These are phyloP conservation scores for Cytospora paraplurivora DNA, from an alignment of 2,329 filamentous ascomycete genomes.

Conservation along the genomic window DNA sequence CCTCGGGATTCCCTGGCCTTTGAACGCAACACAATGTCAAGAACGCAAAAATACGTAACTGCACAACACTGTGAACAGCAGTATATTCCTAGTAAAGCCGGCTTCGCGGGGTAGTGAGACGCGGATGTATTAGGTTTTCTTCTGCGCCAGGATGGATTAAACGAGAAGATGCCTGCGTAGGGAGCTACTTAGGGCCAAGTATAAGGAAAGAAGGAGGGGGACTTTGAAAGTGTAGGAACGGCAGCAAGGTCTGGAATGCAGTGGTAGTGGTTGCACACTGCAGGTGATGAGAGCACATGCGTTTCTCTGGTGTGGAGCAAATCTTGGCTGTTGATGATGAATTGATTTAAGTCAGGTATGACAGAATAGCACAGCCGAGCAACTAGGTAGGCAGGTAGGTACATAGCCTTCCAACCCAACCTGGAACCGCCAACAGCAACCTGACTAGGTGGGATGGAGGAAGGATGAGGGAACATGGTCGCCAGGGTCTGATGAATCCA, in stretches of 20 bases:
- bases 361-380: conserved; percentile 17
- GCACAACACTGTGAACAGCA: no score
- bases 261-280: conserved; percentile 15
- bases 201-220: background rate
- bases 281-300: conserved; percentile 13
- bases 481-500: background rate
- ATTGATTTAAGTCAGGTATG: conserved; percentile 22
- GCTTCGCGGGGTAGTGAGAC: conserved; percentile 10
- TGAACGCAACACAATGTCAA: conserved; percentile 10
- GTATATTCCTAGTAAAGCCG: background rate
- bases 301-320: conserved; percentile 15
- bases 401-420: background rate
- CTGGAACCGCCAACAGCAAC: no score
- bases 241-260: conserved; percentile 8
- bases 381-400: no score
- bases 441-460: no score
- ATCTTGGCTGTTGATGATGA: conserved; percentile 20
- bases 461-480: background rate
- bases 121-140: conserved; percentile 10
- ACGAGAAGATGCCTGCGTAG: background rate
- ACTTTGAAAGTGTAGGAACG: background rate
- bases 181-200: conserved; percentile 5
- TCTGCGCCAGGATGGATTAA: conserved; percentile 11
- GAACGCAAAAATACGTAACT: background rate
- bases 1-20: conserved; percentile 1